phyloP scores from a whole-genome alignment of 331 rosid species.

The Quercus tomentella region DNA sequence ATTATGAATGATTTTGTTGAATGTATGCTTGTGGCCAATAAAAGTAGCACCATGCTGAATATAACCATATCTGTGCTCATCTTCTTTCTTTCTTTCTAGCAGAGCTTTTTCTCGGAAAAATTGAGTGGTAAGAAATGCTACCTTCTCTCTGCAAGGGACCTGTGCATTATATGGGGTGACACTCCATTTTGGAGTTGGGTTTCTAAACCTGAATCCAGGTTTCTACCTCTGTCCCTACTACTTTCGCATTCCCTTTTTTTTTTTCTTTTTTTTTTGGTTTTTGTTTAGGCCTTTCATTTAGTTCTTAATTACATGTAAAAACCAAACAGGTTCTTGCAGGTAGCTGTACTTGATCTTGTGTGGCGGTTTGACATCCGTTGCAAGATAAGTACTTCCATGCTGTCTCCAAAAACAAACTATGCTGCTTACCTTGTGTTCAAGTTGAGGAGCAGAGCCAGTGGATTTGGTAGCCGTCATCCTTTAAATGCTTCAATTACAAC shows the following conservation, averaged over 20 bases:
- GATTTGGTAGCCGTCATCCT: constrained; percentile 19
- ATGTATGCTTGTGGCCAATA: too few relatives aligned
- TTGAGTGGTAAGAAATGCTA: too few relatives aligned
- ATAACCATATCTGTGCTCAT: too few relatives aligned
- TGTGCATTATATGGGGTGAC: constrained; percentile 38
- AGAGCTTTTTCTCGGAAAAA: too few relatives aligned
- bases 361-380: constrained; percentile 59
- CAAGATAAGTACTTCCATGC: background rate
- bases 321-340: constrained; percentile 43
- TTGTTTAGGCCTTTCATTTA: background rate
- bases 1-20: too few relatives aligned
- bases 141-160: too few relatives aligned
- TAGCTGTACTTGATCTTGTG: constrained; percentile 40
- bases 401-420: too few relatives aligned
- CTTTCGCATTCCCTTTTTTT: background rate
- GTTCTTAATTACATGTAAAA: background rate
- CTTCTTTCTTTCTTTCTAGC: too few relatives aligned
- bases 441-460: background rate
- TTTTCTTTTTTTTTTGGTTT: too few relatives aligned
- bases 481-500: constrained; percentile 17
- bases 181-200: constrained; percentile 19
- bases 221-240: background rate
- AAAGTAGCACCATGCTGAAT: too few relatives aligned
- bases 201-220: background rate
- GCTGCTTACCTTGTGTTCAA: constrained; percentile 37